phyloP scores from a whole-genome alignment of 169 alveolate species.

The Plasmodium knowlesi region DNA sequence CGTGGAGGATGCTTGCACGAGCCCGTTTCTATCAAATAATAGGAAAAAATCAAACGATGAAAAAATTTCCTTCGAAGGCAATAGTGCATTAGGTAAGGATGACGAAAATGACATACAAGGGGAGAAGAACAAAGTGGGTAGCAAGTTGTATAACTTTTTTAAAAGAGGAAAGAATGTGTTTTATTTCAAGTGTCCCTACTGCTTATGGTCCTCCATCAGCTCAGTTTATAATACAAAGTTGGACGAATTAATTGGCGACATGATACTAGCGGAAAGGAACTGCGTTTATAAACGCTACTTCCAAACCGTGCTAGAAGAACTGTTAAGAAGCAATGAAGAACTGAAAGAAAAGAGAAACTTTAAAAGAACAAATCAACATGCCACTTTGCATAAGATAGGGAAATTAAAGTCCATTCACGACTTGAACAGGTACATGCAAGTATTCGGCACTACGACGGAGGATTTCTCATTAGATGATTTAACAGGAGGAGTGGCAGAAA shows the following conservation, averaged over 20 bases:
- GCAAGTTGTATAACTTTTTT: background rate
- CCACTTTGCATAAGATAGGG: conserved; percentile 15
- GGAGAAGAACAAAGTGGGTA: background rate
- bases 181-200: conserved; percentile 60
- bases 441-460: background rate
- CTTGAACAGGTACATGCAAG: background rate
- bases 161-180: conserved; percentile 18
- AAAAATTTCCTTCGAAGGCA: background rate
- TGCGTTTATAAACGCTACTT: conserved; percentile 11
- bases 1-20: background rate
- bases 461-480: background rate
- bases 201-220: conserved; percentile 60
- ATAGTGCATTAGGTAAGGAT: conserved; percentile 16
- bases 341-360: conserved; percentile 22
- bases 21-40: background rate
- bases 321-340: conserved; percentile 35
- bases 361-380: conserved; percentile 7
- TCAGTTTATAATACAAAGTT: conserved; percentile 10
- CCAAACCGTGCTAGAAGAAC: conserved; percentile 29
- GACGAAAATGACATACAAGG: background rate
- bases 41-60: background rate
- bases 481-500: background rate
- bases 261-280: conserved; percentile 52
- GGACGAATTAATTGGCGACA: conserved; percentile 55
- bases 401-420: background rate